phyloP scores from a whole-genome alignment of 2,329 filamentous ascomycete genomes.

The Epichloe aotearoae region DNA sequence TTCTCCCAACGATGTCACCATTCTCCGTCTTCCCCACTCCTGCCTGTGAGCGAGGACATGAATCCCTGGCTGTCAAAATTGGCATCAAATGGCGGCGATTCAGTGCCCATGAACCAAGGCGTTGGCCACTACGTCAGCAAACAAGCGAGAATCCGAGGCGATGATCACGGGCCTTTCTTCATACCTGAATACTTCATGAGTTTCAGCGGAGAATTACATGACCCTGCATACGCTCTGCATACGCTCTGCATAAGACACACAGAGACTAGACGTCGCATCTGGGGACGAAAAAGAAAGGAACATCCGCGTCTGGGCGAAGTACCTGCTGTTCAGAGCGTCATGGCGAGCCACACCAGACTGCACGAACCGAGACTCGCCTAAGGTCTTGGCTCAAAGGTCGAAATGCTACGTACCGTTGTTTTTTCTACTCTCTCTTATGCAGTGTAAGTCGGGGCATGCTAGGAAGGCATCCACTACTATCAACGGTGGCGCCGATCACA shows the following conservation, averaged over 20 bases:
- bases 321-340: background rate
- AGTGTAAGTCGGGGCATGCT: conserved; percentile 1
- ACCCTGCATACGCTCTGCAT: conserved; percentile 7
- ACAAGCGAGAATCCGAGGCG: background rate
- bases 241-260: conserved; percentile 4
- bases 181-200: background rate
- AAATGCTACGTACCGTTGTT: conserved; percentile 6
- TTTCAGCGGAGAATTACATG: background rate
- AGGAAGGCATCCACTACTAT: conserved; percentile 2
- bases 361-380: background rate
- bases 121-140: background rate
- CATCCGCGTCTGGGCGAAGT: background rate
- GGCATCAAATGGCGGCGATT: background rate
- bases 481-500: conserved; percentile 2
- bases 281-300: conserved; percentile 10
- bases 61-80: background rate
- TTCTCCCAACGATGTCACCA: background rate
- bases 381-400: conserved; percentile 7
- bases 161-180: background rate
- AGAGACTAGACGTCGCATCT: conserved; percentile 8
- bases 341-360: conserved; percentile 4
- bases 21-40: background rate
- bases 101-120: background rate
- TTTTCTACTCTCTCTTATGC: conserved; percentile 5
- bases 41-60: background rate